Percentiles rank a stretch among this genome's conserved stretches.
phyloP scores from a whole-genome alignment of 768 basidiomycete species.

The Termitomyces sp. region DNA sequence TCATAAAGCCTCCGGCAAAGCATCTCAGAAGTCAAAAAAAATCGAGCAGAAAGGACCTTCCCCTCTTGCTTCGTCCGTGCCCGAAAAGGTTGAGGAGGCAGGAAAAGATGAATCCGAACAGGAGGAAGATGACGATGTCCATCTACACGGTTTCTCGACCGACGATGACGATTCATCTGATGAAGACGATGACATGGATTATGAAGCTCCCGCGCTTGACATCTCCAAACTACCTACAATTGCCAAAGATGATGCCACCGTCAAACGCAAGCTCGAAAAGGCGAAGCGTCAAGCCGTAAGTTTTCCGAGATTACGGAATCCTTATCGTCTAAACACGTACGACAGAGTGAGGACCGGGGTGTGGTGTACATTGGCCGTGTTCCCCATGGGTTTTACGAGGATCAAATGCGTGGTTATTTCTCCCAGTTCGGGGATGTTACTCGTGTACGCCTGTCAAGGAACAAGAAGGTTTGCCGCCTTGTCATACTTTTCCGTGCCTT shows the following conservation, averaged over 20 bases:
- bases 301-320: constrained; percentile 3
- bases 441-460: constrained; percentile 84
- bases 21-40: constrained; percentile 11
- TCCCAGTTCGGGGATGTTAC: constrained; percentile 91
- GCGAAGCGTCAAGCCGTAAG: constrained; percentile 65
- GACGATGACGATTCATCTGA: constrained; percentile 79
- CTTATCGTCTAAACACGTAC: neutral
- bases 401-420: constrained; percentile 89
- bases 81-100: constrained; percentile 15
- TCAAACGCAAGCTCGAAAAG: constrained; percentile 58
- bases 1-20: constrained; percentile 6
- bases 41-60: constrained; percentile 14
- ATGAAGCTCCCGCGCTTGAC: constrained; percentile 51
- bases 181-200: constrained; percentile 51
- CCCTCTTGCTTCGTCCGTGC: neutral
- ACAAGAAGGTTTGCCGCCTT: constrained; percentile 64
- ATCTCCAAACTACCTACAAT: constrained; percentile 74
- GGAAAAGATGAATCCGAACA: constrained; percentile 15
- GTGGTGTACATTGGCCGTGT: constrained; percentile 87
- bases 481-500: neutral
- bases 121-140: constrained; percentile 31
- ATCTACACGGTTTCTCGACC: constrained; percentile 69
- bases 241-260: constrained; percentile 80
- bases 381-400: constrained; percentile 97
- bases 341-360: constrained; percentile 58